Evolutionary conservation across 2,329 filamentous ascomycete genomes (phyloP).

Genomic region (Pseudonectria buxi): DNA sequence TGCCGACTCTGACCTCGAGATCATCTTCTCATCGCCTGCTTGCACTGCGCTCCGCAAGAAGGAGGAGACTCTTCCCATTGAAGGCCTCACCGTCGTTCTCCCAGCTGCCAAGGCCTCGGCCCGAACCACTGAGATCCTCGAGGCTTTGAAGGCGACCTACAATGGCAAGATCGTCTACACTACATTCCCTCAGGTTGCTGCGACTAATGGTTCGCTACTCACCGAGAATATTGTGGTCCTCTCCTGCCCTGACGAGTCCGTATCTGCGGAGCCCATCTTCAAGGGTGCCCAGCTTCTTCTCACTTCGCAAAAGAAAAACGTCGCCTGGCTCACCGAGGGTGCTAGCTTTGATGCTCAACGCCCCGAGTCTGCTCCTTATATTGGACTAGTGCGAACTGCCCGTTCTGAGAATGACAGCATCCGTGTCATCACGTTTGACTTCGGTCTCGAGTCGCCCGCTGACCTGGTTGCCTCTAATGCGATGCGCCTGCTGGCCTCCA

Average conservation of each 20-base stretch:
- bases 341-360: no score
- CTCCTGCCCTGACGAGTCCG: slow-evolving; percentile 12
- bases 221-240: slow-evolving; percentile 14
- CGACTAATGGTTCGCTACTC: slow-evolving; percentile 2
- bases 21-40: slow-evolving; percentile 7
- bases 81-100: slow-evolving; percentile 12
- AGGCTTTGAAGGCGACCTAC: slow-evolving; percentile 6
- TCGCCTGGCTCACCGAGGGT: no score
- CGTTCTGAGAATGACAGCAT: no score
- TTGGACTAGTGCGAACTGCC: no score
- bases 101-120: slow-evolving; percentile 8
- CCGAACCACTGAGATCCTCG: slow-evolving; percentile 9
- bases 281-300: slow-evolving; percentile 15
- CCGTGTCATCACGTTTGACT: no score
- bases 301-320: slow-evolving; percentile 13
- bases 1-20: slow-evolving; percentile 6
- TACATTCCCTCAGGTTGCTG: slow-evolving; percentile 10
- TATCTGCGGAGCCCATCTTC: slow-evolving; percentile 10
- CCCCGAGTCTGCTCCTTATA: no score
- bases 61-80: slow-evolving; percentile 1
- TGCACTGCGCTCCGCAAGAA: slow-evolving; percentile 10
- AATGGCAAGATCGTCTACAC: slow-evolving; percentile 6
- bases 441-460: no score
- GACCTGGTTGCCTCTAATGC: slow-evolving; percentile 9
- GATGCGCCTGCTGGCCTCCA: slow-evolving; percentile 10